phyloP scores from a whole-genome alignment of 106 monocot species.

The Dendrobium nobile region DNA sequence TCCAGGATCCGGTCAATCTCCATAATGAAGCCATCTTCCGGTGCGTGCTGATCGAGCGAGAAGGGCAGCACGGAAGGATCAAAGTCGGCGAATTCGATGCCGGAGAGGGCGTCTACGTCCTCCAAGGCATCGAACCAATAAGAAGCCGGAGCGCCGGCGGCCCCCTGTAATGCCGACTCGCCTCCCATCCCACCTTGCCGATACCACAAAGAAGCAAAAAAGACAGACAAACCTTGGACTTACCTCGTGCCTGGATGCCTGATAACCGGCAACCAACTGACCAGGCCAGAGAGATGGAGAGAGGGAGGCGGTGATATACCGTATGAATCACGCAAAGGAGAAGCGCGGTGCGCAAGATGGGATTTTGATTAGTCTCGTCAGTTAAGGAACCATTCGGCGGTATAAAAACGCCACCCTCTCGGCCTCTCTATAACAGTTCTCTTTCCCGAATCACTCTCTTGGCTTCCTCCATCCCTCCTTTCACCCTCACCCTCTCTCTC shows the following conservation, averaged over 20 bases:
- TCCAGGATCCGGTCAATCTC: constrained; percentile 82
- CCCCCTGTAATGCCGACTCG: background rate
- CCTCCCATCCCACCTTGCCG: constrained; percentile 6
- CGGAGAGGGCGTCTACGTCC: constrained; percentile 38
- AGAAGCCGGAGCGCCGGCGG: constrained; percentile 23
- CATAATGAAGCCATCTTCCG: constrained; percentile 54
- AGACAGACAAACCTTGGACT: constrained; percentile 15
- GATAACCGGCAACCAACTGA: constrained; percentile 4
- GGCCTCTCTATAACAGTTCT: constrained; percentile 14
- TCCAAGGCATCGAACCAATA: constrained; percentile 90
- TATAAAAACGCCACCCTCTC: constrained; percentile 77
- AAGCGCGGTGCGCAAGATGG: background rate
- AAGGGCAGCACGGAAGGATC: constrained; percentile 33
- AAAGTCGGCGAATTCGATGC: constrained; percentile 41
- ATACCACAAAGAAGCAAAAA: constrained; percentile 7
- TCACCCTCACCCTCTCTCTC: constrained; percentile 6
- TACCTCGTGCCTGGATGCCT: constrained; percentile 3
- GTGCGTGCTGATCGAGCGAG: constrained; percentile 12
- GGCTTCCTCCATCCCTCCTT: background rate
- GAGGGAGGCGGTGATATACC: constrained; percentile 71
- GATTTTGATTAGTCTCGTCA: constrained; percentile 1
- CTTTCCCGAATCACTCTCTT: background rate
- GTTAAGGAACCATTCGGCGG: constrained; percentile 46
- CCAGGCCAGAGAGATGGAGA: constrained; percentile 14
- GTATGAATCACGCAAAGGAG: constrained; percentile 53